Conservation (phyloP, 1,139 yeast species). For the Nakaseomyces sp. region DNA sequence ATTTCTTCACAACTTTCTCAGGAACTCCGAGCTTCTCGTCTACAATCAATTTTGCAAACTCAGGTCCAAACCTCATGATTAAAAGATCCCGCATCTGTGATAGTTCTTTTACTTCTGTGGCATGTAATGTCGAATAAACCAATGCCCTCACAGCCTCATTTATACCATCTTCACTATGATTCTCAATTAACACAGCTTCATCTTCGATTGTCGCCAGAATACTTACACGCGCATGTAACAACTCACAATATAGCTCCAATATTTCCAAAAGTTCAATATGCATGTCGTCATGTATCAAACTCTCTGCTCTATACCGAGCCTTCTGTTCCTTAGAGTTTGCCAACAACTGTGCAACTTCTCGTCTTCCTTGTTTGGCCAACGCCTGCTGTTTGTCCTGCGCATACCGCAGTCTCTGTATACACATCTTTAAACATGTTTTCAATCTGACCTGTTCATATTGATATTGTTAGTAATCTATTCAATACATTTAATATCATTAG, state of each 20-base stretch:
- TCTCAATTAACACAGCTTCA: conserved; percentile 23
- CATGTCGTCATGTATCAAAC: conserved; percentile 76
- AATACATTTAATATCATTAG: too few relatives aligned
- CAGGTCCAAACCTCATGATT: conserved; percentile 53
- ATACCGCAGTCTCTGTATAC: conserved; percentile 68
- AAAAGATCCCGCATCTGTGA: conserved; percentile 53
- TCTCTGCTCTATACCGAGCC: conserved; percentile 79
- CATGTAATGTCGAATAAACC: conserved; percentile 59
- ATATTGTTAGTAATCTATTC: too few relatives aligned
- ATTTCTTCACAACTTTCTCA: conserved; percentile 52
- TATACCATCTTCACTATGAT: conserved; percentile 29
- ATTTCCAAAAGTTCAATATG: conserved; percentile 73
- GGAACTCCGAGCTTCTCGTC: conserved; percentile 56
- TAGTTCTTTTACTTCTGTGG: conserved; percentile 66
- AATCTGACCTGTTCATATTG: conserved; percentile 34
- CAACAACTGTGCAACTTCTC: conserved; percentile 63
- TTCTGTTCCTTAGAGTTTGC: conserved; percentile 68
- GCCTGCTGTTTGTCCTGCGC: conserved; percentile 80
- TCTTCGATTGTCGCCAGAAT: conserved; percentile 35
- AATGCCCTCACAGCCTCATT: conserved; percentile 68
- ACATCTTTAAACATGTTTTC: conserved; percentile 69
- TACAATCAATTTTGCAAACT: conserved; percentile 52
- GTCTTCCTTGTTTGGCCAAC: conserved; percentile 68
- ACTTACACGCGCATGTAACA: conserved; percentile 65
- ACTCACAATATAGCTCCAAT: conserved; percentile 75